Evolutionary conservation across 257 asterid species (phyloP).

Genomic region (Knoxia roxburghii): DNA sequence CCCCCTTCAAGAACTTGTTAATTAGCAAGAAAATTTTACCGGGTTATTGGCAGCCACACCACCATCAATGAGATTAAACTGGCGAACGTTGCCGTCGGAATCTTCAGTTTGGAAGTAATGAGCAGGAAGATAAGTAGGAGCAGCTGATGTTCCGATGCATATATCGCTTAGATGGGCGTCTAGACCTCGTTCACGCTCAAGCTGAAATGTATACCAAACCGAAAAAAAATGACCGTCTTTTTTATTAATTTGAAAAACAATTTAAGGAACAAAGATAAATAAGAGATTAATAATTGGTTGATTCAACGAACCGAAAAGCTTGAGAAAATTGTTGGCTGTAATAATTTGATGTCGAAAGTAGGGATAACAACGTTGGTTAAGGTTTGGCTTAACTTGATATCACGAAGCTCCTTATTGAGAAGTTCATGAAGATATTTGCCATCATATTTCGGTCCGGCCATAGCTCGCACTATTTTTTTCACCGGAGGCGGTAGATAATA

Average conservation of each 20-base stretch:
- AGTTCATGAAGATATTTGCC: constrained; percentile 41
- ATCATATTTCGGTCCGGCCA: constrained; percentile 40
- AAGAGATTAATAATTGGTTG: too few relatives aligned
- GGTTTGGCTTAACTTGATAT: constrained; percentile 26
- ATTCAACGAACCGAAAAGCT: constrained; percentile 18
- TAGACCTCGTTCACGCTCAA: constrained; percentile 10
- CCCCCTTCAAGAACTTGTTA: too few relatives aligned
- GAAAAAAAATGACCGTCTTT: too few relatives aligned
- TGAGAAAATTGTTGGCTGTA: constrained; percentile 37
- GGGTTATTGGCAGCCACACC: constrained; percentile 57
- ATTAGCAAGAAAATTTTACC: too few relatives aligned
- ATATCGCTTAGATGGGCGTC: constrained; percentile 42
- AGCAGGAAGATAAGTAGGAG: constrained; percentile 54
- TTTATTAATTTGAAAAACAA: too few relatives aligned
- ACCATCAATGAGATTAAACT: constrained; percentile 49
- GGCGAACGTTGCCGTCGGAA: constrained; percentile 14
- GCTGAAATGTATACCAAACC: too few relatives aligned
- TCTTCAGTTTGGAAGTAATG: constrained; percentile 31
- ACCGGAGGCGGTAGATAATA: not conserved
- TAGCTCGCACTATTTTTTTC: not conserved
- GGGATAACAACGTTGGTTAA: constrained; percentile 50
- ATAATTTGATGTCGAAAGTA: constrained; percentile 41
- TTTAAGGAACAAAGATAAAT: too few relatives aligned
- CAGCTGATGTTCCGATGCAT: constrained; percentile 60
- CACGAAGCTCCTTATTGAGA: constrained; percentile 26